Base-by-base conservation (phyloP, 2,329 filamentous ascomycete species). In the Paraphoma sp. region DNA sequence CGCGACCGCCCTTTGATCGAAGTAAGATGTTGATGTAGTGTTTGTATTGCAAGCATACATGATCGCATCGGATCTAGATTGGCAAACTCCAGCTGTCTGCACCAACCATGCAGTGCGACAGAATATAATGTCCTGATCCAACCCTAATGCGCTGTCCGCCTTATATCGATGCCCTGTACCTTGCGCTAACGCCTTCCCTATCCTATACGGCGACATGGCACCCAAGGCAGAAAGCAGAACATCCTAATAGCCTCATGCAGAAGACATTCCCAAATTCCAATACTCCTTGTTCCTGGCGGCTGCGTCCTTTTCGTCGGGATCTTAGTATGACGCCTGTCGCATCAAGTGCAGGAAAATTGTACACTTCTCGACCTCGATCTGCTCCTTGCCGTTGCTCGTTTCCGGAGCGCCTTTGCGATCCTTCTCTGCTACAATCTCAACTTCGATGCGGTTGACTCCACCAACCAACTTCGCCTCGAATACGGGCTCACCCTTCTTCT, bases 361-460 rank as follows among this genome's bases (percentile, higher is more conserved):
- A 54, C 93, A 83, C 66, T 89, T 89, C 79, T 97, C 93, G 60
- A 93, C 80, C 72, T 95, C 92, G 36, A 89, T 84, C 59, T 88
- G 86, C 9, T 87, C 76, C 53, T 69, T 75, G 11, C 57, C 56
- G 45, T 62, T 56, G 16, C 62, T 70, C 6, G 69, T 66, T 45
- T 72, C 68, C 8, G 57, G 33, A 44, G 64, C 56, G 42, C 59
- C 50, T 54, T 63, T 67, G 82, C 85, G 1, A 84, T 86, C 60
- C 43, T 91, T 83, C 6, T 88, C 88, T 1, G 90, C 91, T 61
- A 93, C 86, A 55, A 94, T 82, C 67, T 94, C 90, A 7, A 96
- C 83, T 66, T 93, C 89, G 48, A 97, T 84, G 45, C 88, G 84
- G 65, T 95, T 96, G 48, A 92, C 83, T 6, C 92, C 92, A 1